Base-by-base conservation (phyloP, 345 rosid genomes). In the Limnanthes douglasii region DNA sequence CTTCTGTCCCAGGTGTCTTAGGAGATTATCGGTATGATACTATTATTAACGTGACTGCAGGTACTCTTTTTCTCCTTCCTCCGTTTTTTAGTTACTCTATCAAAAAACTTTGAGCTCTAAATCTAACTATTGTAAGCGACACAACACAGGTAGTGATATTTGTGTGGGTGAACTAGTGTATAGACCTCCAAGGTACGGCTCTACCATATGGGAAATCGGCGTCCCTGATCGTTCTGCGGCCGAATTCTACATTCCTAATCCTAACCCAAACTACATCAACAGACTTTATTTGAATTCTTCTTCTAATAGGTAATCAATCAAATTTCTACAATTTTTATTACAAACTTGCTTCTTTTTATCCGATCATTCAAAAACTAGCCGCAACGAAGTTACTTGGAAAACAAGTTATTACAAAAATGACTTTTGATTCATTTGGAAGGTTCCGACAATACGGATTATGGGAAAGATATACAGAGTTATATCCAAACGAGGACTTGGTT, bases 391-490 rank as follows among this genome's bases (percentile, higher is more conserved):
- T n/a, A n/a, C n/a, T n/a, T n/a, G n/a, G n/a, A n/a, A n/a, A n/a
- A n/a, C n/a, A n/a, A n/a, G n/a, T n/a, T n/a, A n/a, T n/a, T n/a
- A n/a, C n/a, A n/a, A n/a, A n/a, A n/a, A n/a, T n/a, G n/a, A n/a
- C n/a, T n/a, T n/a, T n/a, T n/a, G n/a, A n/a, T n/a, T n/a, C n/a
- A n/a, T n/a, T n/a, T n/a, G n/a, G n/a, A n/a, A n/a, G n/a, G n/a
- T n/a, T n/a, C n/a, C 54, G 98, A 56, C 98, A 79, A 25, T 84
- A 90, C 10, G 98, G 98, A n/a, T 37, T 90, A 23, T 90, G 98
- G 98, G 94, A 83, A 41, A 59, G 94, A 48, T 88, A 79, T 33
- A 17, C 94, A 18, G 97, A 83, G 36, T 14, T 84, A 36, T 84
- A 84, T 36, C 84, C 92, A 2, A 51, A 70, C 11, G 56, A 46